Conservation (phyloP, 306 rosid genomes). For the Prunus campanulata region DNA sequence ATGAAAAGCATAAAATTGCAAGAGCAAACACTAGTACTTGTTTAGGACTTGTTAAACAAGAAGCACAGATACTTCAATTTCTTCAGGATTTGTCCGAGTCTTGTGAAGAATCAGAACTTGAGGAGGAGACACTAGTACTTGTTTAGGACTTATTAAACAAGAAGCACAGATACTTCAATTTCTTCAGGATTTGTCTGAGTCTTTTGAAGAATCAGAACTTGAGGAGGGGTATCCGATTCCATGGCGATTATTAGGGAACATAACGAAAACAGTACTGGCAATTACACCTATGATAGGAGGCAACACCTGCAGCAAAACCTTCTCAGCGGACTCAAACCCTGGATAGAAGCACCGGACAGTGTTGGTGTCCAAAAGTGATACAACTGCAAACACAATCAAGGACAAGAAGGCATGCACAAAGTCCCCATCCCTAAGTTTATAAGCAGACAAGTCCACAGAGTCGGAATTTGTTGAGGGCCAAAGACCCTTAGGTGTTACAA, state of each 20-base stretch:
- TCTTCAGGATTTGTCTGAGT: neutral
- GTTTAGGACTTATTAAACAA: neutral
- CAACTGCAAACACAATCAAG: slow-evolving; percentile 47
- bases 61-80: no score
- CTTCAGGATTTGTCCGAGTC: neutral
- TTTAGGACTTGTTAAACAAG: neutral
- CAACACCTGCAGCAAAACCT: slow-evolving; percentile 46
- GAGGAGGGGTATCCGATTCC: slow-evolving; percentile 70
- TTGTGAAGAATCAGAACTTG: slow-evolving; percentile 19
- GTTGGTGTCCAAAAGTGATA: slow-evolving; percentile 55
- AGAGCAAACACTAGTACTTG: neutral
- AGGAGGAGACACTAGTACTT: neutral
- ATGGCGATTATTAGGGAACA: slow-evolving; percentile 67
- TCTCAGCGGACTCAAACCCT: slow-evolving; percentile 30
- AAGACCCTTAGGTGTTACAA: slow-evolving; percentile 52
- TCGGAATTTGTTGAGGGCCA: slow-evolving; percentile 62
- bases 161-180: no score
- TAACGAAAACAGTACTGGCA: slow-evolving; percentile 45
- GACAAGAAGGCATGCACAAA: slow-evolving; percentile 61
- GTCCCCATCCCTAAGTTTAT: slow-evolving; percentile 56
- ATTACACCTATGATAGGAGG: slow-evolving; percentile 63
- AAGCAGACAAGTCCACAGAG: slow-evolving; percentile 32
- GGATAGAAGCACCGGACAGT: slow-evolving; percentile 62
- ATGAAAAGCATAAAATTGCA: neutral
- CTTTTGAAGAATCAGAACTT: slow-evolving; percentile 14